Evolutionary conservation across 225 moss, liverwort and hornwort genomes (phyloP).

Genomic region (Sphagnum tenellum): DNA sequence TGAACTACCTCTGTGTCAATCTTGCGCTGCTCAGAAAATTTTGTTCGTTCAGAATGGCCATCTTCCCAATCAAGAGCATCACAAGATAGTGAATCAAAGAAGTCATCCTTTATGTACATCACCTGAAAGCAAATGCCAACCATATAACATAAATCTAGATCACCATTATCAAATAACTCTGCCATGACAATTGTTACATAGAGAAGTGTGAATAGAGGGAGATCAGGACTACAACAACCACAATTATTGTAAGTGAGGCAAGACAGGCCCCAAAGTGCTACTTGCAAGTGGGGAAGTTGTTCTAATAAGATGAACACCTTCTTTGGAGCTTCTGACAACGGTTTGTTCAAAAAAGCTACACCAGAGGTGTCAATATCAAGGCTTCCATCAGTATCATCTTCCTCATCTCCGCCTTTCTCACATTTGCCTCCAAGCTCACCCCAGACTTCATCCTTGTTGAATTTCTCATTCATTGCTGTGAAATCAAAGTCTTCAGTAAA

Average conservation of each 20-base stretch:
- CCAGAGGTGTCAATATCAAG: conserved; percentile 54
- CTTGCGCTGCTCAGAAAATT: conserved; percentile 95
- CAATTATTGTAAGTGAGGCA: too few species aligned
- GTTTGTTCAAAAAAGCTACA: conserved; percentile 26
- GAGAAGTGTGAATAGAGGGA: too few species aligned
- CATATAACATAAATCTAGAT: too few species aligned
- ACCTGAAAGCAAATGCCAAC: conserved; percentile 22
- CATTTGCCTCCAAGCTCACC: conserved; percentile 92
- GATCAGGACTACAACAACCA: too few species aligned
- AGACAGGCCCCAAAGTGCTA: too few species aligned
- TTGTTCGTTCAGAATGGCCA: conserved; percentile 75
- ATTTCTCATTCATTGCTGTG: conserved; percentile 96
- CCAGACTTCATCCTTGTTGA: conserved; percentile 99
- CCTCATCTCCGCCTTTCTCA: conserved; percentile 48
- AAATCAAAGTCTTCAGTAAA: conserved; percentile 97
- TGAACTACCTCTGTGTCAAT: conserved; percentile 83
- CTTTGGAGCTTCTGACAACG: conserved; percentile 28
- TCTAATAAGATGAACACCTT: too few species aligned
- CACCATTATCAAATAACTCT: too few species aligned
- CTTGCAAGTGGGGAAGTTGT: too few species aligned
- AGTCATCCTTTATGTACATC: conserved; percentile 84
- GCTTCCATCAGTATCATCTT: conserved; percentile 50
- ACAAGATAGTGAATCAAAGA: conserved; percentile 93
- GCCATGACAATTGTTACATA: too few species aligned
- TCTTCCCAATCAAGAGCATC: conserved; percentile 83